Base-by-base conservation (phyloP, 1,139 yeast species). In the Blastobotrys malaysiensis region DNA sequence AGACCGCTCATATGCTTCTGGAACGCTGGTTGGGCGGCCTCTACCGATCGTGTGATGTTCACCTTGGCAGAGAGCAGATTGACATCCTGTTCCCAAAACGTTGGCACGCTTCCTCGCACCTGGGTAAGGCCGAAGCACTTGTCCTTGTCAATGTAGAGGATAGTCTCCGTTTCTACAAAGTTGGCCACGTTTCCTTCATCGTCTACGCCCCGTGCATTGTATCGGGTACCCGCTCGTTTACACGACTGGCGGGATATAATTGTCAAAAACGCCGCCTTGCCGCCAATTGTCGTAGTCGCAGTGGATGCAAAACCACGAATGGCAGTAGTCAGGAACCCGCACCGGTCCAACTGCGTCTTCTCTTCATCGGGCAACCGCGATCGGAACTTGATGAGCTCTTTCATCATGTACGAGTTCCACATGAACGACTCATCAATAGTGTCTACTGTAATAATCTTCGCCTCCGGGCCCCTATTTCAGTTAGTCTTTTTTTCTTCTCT, bases 11-110 rank as follows among this genome's bases (percentile, higher is more conserved):
- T 88, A 70, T 95, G 99, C 56, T 79, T 78, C 61, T 87, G 84
- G 65, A 93, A 91, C 1, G 93, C 82, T 0, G 97, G 95, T 64
- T 89, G 96, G 0, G 98, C 84, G 0, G 98, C 99, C 61, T 90
- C 98, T 24, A 80, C 72, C 1, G 97, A 88, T 63, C 99, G 77
- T 0, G 97, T 90, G 11, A 95, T 78, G 43, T 88, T 86, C 51
- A 93, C 88, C 68, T 91, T 93, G 16, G 93, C 86, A 49, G 83
- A 67, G n/a, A 84, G 73, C 54, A 84, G 72, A 11, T 88, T 85
- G 1, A 95, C 83, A 65, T 91, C 98, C 69, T 95, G 99, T 68
- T 95, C 99, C 99, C 99, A 95, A 67, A 95, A 95, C 1, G 95
- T 78, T 0, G 99, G 99, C 2, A 93, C 93, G 14, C 96, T 87